Percentiles rank a stretch among this genome's conserved stretches.
phyloP scores from a whole-genome alignment of 441 rosid species.

The Daphne laureola region DNA sequence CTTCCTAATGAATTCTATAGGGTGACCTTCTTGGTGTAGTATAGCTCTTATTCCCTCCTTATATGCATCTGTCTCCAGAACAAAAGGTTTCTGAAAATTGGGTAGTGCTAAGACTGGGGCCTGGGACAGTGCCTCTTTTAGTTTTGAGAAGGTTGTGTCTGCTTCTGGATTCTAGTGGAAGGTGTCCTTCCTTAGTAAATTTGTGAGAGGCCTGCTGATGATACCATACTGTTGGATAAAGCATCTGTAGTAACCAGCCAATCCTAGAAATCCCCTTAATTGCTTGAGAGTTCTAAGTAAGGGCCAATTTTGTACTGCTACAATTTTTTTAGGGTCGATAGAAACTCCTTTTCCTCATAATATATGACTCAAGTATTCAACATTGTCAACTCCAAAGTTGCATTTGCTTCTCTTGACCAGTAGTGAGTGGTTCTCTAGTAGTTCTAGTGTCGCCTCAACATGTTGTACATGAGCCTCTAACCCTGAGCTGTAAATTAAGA shows the following conservation, averaged over 20 bases:
- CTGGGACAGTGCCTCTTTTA: background rate
- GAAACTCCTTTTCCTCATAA: background rate
- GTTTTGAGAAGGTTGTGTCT: background rate
- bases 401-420: background rate
- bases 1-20: background rate
- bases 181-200: background rate
- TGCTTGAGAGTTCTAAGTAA: background rate
- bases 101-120: background rate
- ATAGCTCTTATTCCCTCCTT: background rate
- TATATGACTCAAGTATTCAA: background rate
- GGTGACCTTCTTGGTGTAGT: background rate
- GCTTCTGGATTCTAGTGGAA: background rate
- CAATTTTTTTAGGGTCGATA: background rate
- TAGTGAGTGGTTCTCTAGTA: background rate
- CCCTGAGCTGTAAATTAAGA: background rate
- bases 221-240: background rate
- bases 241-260: background rate
- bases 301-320: background rate
- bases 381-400: background rate
- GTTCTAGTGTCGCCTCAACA: background rate
- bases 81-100: background rate
- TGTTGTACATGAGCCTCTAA: background rate
- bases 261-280: background rate
- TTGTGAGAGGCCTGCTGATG: background rate
- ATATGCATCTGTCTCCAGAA: background rate